Percentiles rank a stretch among this genome's conserved stretches.
Conservation (phyloP, 441 rosid species). For the Pelargonium australe region DNA sequence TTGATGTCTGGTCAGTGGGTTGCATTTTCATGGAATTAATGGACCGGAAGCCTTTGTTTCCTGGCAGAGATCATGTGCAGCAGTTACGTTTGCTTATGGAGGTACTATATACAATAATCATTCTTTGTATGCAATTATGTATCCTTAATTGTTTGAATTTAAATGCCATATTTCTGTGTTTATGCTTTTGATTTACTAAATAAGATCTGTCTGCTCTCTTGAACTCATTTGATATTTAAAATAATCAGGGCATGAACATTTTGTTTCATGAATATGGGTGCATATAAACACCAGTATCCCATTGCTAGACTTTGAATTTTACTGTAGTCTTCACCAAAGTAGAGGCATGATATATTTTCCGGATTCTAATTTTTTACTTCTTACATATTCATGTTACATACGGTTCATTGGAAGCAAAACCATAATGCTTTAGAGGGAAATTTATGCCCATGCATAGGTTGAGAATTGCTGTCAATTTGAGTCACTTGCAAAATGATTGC, state of each 20-base stretch:
- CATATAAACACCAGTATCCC: not conserved
- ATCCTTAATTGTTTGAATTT: not conserved
- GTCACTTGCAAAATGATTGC: not conserved
- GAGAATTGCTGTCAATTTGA: not conserved
- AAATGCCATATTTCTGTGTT: not conserved
- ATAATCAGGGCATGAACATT: not conserved
- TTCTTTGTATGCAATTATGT: not conserved
- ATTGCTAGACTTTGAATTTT: not conserved
- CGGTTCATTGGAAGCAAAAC: not conserved
- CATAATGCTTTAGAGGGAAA: not conserved
- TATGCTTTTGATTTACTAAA: not conserved
- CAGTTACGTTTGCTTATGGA: constrained; percentile 18
- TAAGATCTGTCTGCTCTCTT: not conserved
- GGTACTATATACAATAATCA: constrained; percentile 8
- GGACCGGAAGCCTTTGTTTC: constrained; percentile 26
- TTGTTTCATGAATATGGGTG: not conserved
- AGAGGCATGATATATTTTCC: not conserved
- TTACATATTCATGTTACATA: not conserved
- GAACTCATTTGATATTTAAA: not conserved
- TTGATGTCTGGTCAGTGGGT: constrained; percentile 28
- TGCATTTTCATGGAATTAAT: constrained; percentile 28
- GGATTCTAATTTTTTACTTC: not conserved
- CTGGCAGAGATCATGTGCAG: constrained; percentile 25
- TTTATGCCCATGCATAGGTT: not conserved
- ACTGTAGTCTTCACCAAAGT: not conserved